Evolutionary conservation across 2,329 filamentous ascomycete species (phyloP).

Genomic region (Aspergillus unguis): DNA sequence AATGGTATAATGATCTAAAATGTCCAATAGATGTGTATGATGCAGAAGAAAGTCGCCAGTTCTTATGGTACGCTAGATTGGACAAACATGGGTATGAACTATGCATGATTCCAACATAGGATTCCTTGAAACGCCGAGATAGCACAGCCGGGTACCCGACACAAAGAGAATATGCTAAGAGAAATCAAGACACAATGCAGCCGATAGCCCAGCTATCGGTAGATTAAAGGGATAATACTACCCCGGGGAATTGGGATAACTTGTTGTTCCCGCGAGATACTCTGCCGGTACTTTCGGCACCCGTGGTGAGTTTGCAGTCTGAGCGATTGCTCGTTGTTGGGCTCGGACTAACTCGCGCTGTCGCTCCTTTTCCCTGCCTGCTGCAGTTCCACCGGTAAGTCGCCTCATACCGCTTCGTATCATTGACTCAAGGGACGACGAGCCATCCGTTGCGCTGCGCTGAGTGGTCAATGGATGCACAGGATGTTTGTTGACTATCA

Average conservation of each 20-base stretch:
- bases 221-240: slow-evolving; percentile 8
- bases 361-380: slow-evolving; percentile 42
- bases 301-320: slow-evolving; percentile 40
- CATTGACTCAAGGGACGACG: slow-evolving; percentile 46
- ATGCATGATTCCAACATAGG: slow-evolving; percentile 9
- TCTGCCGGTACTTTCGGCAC: slow-evolving; percentile 49
- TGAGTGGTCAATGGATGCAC: slow-evolving; percentile 22
- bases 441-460: slow-evolving; percentile 38
- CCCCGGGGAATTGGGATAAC: slow-evolving; percentile 36
- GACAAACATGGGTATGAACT: slow-evolving; percentile 10
- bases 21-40: slow-evolving; percentile 11
- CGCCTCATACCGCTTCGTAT: slow-evolving; percentile 47
- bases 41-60: slow-evolving; percentile 4
- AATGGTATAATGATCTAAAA: slow-evolving; percentile 1
- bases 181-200: not conserved
- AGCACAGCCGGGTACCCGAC: slow-evolving; percentile 3
- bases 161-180: not conserved
- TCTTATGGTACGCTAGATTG: slow-evolving; percentile 7
- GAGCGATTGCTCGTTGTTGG: slow-evolving; percentile 40
- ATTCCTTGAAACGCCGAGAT: slow-evolving; percentile 7
- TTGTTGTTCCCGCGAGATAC: slow-evolving; percentile 40
- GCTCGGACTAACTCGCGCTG: slow-evolving; percentile 43
- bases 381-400: slow-evolving; percentile 43
- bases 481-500: slow-evolving; percentile 25
- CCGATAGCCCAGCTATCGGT: not conserved